Percentiles rank a stretch among this genome's conserved stretches.
Conservation (phyloP, 768 basidiomycete species). For the Hysterangium stoloniferum region DNA sequence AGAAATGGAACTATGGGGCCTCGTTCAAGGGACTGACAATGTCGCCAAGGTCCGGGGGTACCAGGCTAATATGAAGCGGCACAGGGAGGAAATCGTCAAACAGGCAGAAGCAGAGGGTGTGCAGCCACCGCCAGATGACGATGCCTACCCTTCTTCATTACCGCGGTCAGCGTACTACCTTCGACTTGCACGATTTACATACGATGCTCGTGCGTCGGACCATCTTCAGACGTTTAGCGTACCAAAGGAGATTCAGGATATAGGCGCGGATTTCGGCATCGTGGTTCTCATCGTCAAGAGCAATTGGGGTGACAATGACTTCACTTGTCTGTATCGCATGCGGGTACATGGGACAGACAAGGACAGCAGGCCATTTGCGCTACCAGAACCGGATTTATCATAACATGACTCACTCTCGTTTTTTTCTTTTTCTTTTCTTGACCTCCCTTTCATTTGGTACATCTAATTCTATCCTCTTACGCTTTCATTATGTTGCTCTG, state of each 20-base stretch:
- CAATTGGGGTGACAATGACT: constrained; percentile 82
- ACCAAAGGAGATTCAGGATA: constrained; percentile 50
- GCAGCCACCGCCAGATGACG: constrained; percentile 22
- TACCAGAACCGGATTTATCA: constrained; percentile 4
- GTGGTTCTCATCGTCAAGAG: constrained; percentile 71
- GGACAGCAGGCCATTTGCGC: constrained; percentile 5
- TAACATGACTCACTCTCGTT: not conserved
- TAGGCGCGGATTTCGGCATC: constrained; percentile 78
- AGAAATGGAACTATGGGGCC: constrained; percentile 86
- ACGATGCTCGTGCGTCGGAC: constrained; percentile 39
- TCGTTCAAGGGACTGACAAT: constrained; percentile 76
- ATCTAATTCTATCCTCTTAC: too few relatives aligned
- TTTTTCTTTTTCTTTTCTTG: not conserved
- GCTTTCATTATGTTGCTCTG: too few relatives aligned
- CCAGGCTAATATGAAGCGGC: constrained; percentile 30
- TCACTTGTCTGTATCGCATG: constrained; percentile 85
- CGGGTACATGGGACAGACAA: constrained; percentile 56
- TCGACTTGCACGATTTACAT: constrained; percentile 39
- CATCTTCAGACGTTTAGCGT: constrained; percentile 81
- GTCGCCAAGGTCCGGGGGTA: constrained; percentile 47
- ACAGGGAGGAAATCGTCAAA: not conserved
- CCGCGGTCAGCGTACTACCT: constrained; percentile 26
- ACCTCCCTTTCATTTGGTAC: too few relatives aligned
- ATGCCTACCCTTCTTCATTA: constrained; percentile 23
- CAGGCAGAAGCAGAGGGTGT: constrained; percentile 7